Evolutionary conservation across 2,329 filamentous ascomycete genomes (phyloP).

Genomic region (Pseudogymnoascus sp.): DNA sequence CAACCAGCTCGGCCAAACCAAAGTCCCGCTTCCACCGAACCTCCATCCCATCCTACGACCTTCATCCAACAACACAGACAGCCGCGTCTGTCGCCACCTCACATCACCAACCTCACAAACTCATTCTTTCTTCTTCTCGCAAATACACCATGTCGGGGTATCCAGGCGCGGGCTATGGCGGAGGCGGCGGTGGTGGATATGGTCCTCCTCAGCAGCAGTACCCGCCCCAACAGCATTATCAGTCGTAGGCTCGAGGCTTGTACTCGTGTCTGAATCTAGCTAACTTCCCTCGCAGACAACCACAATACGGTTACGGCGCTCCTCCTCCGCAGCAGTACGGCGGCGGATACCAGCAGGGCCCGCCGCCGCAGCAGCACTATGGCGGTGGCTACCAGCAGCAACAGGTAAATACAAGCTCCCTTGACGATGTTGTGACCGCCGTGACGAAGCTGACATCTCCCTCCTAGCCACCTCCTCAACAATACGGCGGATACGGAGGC

Average conservation of each 20-base stretch:
- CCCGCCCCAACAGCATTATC: constrained; percentile 36
- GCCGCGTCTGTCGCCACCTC: background rate
- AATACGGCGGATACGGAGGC: constrained; percentile 36
- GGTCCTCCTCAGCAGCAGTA: constrained; percentile 38
- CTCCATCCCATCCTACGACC: background rate
- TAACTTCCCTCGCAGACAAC: constrained; percentile 27
- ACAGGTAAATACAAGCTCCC: background rate
- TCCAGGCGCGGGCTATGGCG: constrained; percentile 43
- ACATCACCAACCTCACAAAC: background rate
- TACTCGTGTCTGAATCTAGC: constrained; percentile 23
- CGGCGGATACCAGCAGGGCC: constrained; percentile 27
- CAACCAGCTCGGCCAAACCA: background rate
- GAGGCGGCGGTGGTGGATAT: constrained; percentile 39
- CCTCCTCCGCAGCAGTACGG: constrained; percentile 37
- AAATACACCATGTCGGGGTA: constrained; percentile 53
- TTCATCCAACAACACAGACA: background rate
- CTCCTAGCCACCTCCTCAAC: constrained; percentile 37
- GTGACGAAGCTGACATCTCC: background rate
- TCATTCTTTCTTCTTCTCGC: background rate
- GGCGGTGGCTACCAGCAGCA: constrained; percentile 3
- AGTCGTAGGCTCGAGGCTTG: constrained; percentile 37
- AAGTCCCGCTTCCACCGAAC: background rate
- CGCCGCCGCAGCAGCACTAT: constrained; percentile 9
- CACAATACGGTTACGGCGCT: constrained; percentile 42
- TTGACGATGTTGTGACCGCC: background rate